A percentile compares a stretch with the other conserved stretches of the same genome.
Evolutionary conservation across 2,329 filamentous ascomycete genomes (phyloP).

Genomic region (Aspergillus vadensis): DNA sequence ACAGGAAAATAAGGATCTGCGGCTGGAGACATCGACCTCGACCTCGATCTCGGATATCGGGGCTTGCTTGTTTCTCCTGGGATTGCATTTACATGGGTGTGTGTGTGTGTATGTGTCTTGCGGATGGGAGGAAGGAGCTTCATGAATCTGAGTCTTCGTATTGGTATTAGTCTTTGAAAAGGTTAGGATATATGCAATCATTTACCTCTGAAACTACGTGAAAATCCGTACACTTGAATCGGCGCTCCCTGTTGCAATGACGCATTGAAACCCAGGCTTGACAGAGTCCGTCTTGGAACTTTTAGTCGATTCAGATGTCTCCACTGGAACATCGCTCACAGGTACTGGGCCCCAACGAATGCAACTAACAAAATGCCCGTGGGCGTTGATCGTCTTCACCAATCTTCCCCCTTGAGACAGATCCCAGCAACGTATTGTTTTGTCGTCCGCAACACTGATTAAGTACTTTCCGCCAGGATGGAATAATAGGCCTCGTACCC

Average conservation of each 20-base stretch:
- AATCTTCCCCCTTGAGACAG: constrained; percentile 85
- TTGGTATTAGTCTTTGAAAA: neutral
- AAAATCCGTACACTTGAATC: constrained; percentile 1
- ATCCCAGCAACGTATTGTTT: constrained; percentile 92
- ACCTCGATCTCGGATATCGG: no score
- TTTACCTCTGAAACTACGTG: neutral
- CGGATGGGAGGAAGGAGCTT: neutral
- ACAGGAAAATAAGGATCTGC: no score
- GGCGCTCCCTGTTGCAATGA: neutral
- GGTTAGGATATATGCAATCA: neutral
- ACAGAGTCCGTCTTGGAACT: neutral
- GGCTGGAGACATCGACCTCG: no score
- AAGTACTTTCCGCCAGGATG: constrained; percentile 92
- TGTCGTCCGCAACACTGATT: constrained; percentile 83
- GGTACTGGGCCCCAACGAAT: constrained; percentile 76
- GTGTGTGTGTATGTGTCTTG: neutral
- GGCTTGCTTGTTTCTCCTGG: no score
- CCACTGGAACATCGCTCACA: neutral
- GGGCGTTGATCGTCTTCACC: constrained; percentile 78
- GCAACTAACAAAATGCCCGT: constrained; percentile 83
- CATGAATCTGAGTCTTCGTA: neutral
- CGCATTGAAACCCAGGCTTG: neutral
- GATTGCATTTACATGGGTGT: no score
- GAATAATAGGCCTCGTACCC: constrained; percentile 83
- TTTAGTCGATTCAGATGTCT: neutral